These are phyloP conservation scores for Pichia cephalocereana DNA, from an alignment of 805 yeast species.

Conservation along the genomic window DNA sequence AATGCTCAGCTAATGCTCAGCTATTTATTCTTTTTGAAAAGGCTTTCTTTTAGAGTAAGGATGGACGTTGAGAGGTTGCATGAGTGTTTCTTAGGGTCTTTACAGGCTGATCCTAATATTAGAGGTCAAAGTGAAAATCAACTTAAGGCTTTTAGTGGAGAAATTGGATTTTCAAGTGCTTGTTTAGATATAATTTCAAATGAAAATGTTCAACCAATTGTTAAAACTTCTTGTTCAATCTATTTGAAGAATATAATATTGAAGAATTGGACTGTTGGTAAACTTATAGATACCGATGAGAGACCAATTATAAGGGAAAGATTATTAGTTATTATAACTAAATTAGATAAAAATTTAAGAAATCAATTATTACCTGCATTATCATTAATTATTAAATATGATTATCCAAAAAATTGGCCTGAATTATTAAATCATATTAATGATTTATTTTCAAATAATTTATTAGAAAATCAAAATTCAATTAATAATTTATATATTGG, in stretches of 20 bases:
- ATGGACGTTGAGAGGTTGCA: slow-evolving; percentile 68
- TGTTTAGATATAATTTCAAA: slow-evolving; percentile 67
- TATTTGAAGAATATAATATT: slow-evolving; percentile 73
- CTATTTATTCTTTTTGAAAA: too few relatives aligned
- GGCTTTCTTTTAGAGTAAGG: not conserved
- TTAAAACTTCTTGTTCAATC: slow-evolving; percentile 75
- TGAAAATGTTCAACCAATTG: slow-evolving; percentile 40
- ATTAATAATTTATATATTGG: slow-evolving; percentile 49
- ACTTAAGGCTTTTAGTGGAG: slow-evolving; percentile 45
- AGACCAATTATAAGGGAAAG: slow-evolving; percentile 65
- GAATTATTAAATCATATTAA: slow-evolving; percentile 40
- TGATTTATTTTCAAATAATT: slow-evolving; percentile 31
- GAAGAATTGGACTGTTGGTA: slow-evolving; percentile 48
- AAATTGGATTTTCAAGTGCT: slow-evolving; percentile 72
- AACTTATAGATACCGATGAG: slow-evolving; percentile 55
- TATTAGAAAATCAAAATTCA: slow-evolving; percentile 26
- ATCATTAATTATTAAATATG: slow-evolving; percentile 37
- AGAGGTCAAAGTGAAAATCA: slow-evolving; percentile 65
- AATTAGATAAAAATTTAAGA: slow-evolving; percentile 33
- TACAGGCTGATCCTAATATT: slow-evolving; percentile 51
- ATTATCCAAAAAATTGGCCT: slow-evolving; percentile 42
- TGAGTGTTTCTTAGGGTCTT: slow-evolving; percentile 71
- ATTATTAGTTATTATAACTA: slow-evolving; percentile 53
- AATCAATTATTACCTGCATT: slow-evolving; percentile 46
- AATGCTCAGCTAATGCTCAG: too few relatives aligned